A percentile compares a stretch with the other conserved stretches of the same genome.
Conservation (phyloP, 495 filamentous ascomycete genomes). For the Niebla homalea region DNA sequence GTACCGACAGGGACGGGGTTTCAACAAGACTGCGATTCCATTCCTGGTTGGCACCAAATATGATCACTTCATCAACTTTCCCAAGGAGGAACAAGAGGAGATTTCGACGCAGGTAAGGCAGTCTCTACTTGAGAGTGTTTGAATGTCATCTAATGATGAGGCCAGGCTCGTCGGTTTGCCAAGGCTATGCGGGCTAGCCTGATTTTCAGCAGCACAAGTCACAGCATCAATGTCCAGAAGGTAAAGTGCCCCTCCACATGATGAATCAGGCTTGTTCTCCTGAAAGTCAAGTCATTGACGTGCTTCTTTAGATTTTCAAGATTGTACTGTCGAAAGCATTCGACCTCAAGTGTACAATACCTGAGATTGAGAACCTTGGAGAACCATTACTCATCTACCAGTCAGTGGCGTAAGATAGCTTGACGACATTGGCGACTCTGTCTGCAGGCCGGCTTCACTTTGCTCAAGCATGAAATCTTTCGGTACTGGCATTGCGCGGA, state of each 20-base stretch:
- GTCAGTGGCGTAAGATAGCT: constrained; percentile 32
- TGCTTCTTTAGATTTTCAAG: constrained; percentile 73
- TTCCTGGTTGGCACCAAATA: constrained; percentile 96
- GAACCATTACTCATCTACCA: constrained; percentile 94
- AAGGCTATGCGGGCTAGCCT: constrained; percentile 95
- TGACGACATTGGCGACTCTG: no score
- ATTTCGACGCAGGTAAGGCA: constrained; percentile 75
- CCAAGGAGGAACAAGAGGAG: constrained; percentile 92
- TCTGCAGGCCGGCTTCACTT: no score
- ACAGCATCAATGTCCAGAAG: constrained; percentile 99
- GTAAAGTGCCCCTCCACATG: constrained; percentile 29
- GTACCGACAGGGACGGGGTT: constrained; percentile 94
- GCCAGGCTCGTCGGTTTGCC: constrained; percentile 82
- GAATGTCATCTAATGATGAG: constrained; percentile 7
- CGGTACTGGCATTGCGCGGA: no score
- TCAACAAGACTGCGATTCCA: constrained; percentile 98
- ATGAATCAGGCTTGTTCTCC: neutral
- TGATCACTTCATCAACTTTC: constrained; percentile 97
- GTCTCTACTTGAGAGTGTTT: neutral
- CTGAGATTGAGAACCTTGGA: constrained; percentile 93
- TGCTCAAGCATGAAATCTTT: no score
- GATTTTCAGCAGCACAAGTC: constrained; percentile 96
- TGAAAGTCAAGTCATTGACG: neutral
- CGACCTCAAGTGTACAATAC: constrained; percentile 96
- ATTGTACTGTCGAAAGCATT: constrained; percentile 98